Base-by-base conservation (phyloP, 257 asterid genomes). In the Ehretia macrophylla region DNA sequence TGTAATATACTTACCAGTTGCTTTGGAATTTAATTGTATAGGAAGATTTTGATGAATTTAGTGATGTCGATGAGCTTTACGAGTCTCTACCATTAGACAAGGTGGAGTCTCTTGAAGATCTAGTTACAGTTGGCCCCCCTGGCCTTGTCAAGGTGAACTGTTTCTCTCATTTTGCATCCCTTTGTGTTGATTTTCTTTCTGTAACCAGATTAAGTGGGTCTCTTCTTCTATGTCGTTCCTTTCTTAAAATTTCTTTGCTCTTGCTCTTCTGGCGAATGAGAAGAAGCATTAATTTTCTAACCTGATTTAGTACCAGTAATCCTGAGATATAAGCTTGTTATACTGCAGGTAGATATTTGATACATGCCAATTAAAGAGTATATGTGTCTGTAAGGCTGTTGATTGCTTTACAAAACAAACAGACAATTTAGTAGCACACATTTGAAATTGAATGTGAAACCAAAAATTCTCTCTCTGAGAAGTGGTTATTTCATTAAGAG, bases 51-150 rank as follows among this genome's bases (percentile, higher is more conserved):
- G 99, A 88, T 5, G 99, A 93, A 62, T 93, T 93, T 75, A 75
- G 76, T 68, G 99, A 93, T 67, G 97, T 93, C 22, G 99, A 93
- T 71, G 99, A 93, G 75, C 94, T 93, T 63, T 93, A 93, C 75
- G 86, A 78, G 72, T 79, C 99, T 53, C 75, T 93, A 66, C 97
- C 97, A 55, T 79, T 93, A 46, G 99, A 93, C 75, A 93, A 84
- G 87, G 99, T 93, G 88, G 97, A 93, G 69, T 77, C 98, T 38
- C 94, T 91, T 71, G 99, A 93, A 83, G 99, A 93, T 78, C 77
- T 93, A 32, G 99, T 93, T 69, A 78, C 94, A 11, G 51, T 83
- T 65, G 96, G 73, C 46, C 91, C 97, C 56, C 96, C 99, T 68
- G 88, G 77, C 68, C 80, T 88, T 70, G 89, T 71, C 68, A 92